These are phyloP conservation scores for Eucalyptus pauciflora DNA, from an alignment of 345 rosid genomes.

Conservation along the genomic window DNA sequence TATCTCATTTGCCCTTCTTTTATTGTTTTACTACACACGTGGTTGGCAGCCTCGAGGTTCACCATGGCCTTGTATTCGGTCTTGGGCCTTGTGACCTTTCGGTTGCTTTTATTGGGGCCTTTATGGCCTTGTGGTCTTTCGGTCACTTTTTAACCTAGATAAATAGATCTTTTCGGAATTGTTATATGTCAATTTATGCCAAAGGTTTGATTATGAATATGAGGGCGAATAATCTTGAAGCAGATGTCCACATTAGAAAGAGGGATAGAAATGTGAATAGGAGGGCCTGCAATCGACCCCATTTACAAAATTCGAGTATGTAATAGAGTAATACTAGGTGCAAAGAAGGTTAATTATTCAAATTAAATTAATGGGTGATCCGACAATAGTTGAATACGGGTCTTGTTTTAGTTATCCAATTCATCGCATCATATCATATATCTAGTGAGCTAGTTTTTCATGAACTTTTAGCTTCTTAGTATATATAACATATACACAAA, in stretches of 20 bases:
- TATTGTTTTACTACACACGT: not conserved
- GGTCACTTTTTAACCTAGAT: not conserved
- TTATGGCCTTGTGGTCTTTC: not conserved
- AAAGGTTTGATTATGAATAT: not conserved
- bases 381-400: not conserved
- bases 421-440: not conserved
- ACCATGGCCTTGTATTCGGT: not conserved
- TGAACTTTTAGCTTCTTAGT: not conserved
- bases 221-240: not conserved
- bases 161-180: not conserved
- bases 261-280: not conserved
- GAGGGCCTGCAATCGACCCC: not conserved
- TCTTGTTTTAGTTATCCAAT: not conserved
- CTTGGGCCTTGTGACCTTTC: not conserved
- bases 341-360: not conserved
- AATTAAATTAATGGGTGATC: not conserved
- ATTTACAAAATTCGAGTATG: not conserved
- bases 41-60: not conserved
- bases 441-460: not conserved
- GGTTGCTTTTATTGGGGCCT: not conserved
- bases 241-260: not conserved
- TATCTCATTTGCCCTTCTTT: not conserved
- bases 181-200: not conserved
- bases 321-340: not conserved
- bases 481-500: not conserved